phyloP scores from a whole-genome alignment of 768 basidiomycete genomes.

The Mycena rosella region DNA sequence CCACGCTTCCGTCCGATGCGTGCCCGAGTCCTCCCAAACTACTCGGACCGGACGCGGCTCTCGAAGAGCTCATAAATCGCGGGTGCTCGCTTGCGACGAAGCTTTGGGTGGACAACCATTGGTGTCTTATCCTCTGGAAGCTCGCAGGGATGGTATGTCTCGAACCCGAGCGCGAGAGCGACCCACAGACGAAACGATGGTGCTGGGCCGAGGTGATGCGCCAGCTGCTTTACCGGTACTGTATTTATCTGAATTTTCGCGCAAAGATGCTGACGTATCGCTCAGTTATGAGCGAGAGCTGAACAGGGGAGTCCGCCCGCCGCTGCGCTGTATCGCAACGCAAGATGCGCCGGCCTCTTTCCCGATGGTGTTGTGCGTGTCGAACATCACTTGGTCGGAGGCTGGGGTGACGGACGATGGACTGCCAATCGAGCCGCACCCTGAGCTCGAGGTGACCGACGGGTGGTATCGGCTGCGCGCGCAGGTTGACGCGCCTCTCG shows the following conservation, averaged over 20 bases:
- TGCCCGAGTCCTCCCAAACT: slow-evolving; percentile 38
- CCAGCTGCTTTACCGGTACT: slow-evolving; percentile 89
- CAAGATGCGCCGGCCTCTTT: slow-evolving; percentile 84
- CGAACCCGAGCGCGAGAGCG: slow-evolving; percentile 70
- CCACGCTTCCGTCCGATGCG: slow-evolving; percentile 42
- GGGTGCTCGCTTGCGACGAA: slow-evolving; percentile 80
- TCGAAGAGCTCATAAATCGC: slow-evolving; percentile 63
- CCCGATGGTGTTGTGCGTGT: slow-evolving; percentile 90
- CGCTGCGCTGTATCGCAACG: slow-evolving; percentile 83
- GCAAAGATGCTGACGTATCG: slow-evolving; percentile 3
- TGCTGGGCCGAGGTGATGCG: slow-evolving; percentile 84
- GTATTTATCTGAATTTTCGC: neutral
- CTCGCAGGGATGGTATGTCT: slow-evolving; percentile 85
- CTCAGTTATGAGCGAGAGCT: slow-evolving; percentile 90
- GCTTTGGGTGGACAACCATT: slow-evolving; percentile 94
- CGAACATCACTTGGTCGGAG: slow-evolving; percentile 72
- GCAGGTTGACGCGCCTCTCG: slow-evolving; percentile 78
- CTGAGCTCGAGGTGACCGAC: slow-evolving; percentile 92
- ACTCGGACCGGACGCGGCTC: slow-evolving; percentile 67
- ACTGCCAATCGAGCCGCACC: slow-evolving; percentile 52
- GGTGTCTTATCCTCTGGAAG: slow-evolving; percentile 94
- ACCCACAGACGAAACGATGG: slow-evolving; percentile 72
- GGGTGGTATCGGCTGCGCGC: slow-evolving; percentile 95
- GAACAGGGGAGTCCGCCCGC: slow-evolving; percentile 81
- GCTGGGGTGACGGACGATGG: slow-evolving; percentile 53